Evolutionary conservation across 208 protist genomes (phyloP).

Genomic region (Zelonia costaricensis): DNA sequence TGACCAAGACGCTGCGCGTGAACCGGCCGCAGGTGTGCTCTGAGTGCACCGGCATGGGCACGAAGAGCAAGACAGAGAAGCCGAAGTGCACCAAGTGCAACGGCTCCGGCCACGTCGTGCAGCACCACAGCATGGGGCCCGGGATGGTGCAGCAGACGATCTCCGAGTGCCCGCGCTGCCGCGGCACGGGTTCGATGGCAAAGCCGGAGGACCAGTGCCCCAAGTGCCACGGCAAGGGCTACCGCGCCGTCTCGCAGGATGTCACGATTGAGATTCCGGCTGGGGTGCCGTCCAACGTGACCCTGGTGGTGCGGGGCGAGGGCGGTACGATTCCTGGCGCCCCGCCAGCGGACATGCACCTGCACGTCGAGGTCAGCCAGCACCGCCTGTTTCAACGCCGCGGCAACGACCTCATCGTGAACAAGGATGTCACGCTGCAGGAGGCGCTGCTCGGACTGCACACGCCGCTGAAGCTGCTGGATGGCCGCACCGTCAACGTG

Average conservation of each 20-base stretch:
- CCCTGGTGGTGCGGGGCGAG: conserved; percentile 96
- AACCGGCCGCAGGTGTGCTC: conserved; percentile 87
- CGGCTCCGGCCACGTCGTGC: conserved; percentile 92
- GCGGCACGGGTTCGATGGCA: conserved; percentile 91
- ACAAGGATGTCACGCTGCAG: conserved; percentile 89
- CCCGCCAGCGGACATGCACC: conserved; percentile 96
- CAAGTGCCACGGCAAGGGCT: conserved; percentile 95
- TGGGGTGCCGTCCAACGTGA: conserved; percentile 96
- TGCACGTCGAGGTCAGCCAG: conserved; percentile 94
- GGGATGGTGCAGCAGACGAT: conserved; percentile 97
- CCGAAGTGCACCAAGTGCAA: conserved; percentile 92
- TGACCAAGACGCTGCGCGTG: conserved; percentile 74
- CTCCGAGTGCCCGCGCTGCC: conserved; percentile 91
- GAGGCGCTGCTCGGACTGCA: conserved; percentile 94
- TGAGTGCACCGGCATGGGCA: conserved; percentile 85
- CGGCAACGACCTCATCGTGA: conserved; percentile 94
- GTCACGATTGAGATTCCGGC: conserved; percentile 96
- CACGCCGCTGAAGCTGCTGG: conserved; percentile 90
- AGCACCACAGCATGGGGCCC: conserved; percentile 94
- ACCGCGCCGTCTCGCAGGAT: conserved; percentile 90
- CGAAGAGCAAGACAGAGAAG: conserved; percentile 88
- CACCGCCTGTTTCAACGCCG: conserved; percentile 94
- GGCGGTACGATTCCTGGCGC: conserved; percentile 94
- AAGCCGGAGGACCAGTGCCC: conserved; percentile 95
- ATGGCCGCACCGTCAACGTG: conserved; percentile 89